Conservation (phyloP, 768 basidiomycete species). For the Krasilnikovozyma curviuscula region DNA sequence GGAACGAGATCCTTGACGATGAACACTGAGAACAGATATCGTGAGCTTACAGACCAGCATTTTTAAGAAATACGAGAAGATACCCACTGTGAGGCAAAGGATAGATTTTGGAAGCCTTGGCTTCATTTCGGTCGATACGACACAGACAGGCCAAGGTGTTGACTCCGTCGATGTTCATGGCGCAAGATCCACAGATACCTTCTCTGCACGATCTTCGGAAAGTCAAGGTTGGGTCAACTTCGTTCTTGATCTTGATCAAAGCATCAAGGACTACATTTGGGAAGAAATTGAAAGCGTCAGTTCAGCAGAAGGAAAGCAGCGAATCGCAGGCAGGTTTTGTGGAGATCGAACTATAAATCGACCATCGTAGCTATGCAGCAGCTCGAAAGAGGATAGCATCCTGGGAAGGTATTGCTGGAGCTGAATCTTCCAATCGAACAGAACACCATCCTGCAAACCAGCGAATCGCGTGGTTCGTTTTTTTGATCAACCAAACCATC, state of each 20-base stretch:
- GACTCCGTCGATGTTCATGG: conserved; percentile 91
- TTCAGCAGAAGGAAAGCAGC: neutral
- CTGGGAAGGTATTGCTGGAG: too few relatives aligned
- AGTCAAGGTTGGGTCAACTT: conserved; percentile 86
- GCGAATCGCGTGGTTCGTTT: too few relatives aligned
- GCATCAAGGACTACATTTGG: conserved; percentile 44
- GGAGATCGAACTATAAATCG: too few relatives aligned
- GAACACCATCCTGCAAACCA: too few relatives aligned
- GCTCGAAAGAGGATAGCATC: too few relatives aligned
- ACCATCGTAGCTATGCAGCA: too few relatives aligned
- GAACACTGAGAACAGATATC: conserved; percentile 46
- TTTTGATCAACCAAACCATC: too few relatives aligned
- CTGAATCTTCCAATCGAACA: too few relatives aligned
- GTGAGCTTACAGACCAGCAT: neutral
- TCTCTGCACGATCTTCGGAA: conserved; percentile 43
- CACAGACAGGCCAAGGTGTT: conserved; percentile 97
- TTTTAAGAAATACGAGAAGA: neutral
- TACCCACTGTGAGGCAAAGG: conserved; percentile 86
- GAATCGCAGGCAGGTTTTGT: too few relatives aligned
- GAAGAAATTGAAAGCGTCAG: neutral
- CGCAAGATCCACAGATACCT: conserved; percentile 94
- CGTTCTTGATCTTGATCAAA: conserved; percentile 94
- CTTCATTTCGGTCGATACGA: conserved; percentile 59
- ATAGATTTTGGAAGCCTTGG: conserved; percentile 74
- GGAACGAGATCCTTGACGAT: conserved; percentile 95